These are phyloP conservation scores for Kodamaea alishanica DNA, from an alignment of 1,139 yeast genomes.

Conservation along the genomic window DNA sequence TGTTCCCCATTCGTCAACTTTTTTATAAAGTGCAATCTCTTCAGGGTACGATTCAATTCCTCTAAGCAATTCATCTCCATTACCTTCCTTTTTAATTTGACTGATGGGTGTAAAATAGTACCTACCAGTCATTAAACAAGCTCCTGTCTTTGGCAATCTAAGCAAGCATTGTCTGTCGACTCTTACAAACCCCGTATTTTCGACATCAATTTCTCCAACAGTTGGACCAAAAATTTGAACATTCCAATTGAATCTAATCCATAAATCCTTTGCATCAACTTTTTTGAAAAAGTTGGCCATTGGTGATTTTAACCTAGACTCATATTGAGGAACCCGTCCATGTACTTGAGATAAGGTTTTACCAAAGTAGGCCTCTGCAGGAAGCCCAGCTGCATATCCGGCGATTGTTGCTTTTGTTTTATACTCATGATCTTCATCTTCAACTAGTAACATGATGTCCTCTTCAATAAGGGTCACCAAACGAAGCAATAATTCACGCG, in stretches of 20 bases:
- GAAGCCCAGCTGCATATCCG: conserved; percentile 45
- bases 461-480: conserved; percentile 38
- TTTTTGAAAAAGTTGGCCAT: conserved; percentile 41
- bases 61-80: conserved; percentile 42
- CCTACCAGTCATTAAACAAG: conserved; percentile 39
- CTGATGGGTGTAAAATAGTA: conserved; percentile 40
- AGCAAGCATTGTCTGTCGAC: conserved; percentile 42
- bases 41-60: conserved; percentile 63
- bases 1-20: conserved; percentile 60
- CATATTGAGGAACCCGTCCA: conserved; percentile 42
- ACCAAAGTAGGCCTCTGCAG: conserved; percentile 32
- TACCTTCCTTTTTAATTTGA: conserved; percentile 35
- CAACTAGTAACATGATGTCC: conserved; percentile 35
- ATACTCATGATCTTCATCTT: conserved; percentile 41
- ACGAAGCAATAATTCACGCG: conserved; percentile 19
- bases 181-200: conserved; percentile 34
- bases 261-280: conserved; percentile 33
- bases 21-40: conserved; percentile 57
- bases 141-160: conserved; percentile 37
- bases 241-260: conserved; percentile 43
- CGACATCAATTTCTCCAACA: conserved; percentile 34
- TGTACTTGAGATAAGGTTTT: conserved; percentile 40
- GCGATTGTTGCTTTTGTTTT: conserved; percentile 32
- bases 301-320: conserved; percentile 27
- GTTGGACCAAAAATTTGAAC: conserved; percentile 32